A percentile compares a stretch with the other conserved stretches of the same genome.
phyloP scores from a whole-genome alignment of 805 yeast genomes.

The Alloascoidea africana region DNA sequence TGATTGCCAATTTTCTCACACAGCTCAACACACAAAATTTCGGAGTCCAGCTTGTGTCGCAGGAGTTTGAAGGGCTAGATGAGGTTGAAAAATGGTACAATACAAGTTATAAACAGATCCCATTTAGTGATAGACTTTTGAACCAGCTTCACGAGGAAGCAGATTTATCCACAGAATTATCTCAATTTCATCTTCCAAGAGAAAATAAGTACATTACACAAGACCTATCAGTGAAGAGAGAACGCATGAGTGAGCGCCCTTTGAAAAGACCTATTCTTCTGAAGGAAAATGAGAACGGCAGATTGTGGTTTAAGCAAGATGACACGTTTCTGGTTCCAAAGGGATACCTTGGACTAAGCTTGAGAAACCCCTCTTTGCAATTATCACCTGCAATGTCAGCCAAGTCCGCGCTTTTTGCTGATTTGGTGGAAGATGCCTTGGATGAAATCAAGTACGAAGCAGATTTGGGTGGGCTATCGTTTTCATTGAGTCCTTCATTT shows the following conservation, averaged over 20 bases:
- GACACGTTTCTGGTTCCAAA: slow-evolving; percentile 84
- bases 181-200: slow-evolving; percentile 42
- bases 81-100: slow-evolving; percentile 78
- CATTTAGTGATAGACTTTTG: background rate
- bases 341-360: slow-evolving; percentile 48
- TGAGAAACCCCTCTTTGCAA: slow-evolving; percentile 37
- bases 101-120: slow-evolving; percentile 46
- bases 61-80: slow-evolving; percentile 28
- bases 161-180: slow-evolving; percentile 10
- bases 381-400: slow-evolving; percentile 44
- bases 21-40: slow-evolving; percentile 44
- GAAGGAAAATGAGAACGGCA: slow-evolving; percentile 30
- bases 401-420: slow-evolving; percentile 46
- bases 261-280: slow-evolving; percentile 48
- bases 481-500: slow-evolving; percentile 39
- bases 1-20: slow-evolving; percentile 32
- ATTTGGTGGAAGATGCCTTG: slow-evolving; percentile 60
- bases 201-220: slow-evolving; percentile 68
- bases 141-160: slow-evolving; percentile 19
- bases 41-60: slow-evolving; percentile 38
- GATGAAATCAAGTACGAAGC: slow-evolving; percentile 76
- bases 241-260: slow-evolving; percentile 18
- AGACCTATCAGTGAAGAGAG: slow-evolving; percentile 40
- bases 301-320: slow-evolving; percentile 82
- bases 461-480: slow-evolving; percentile 58